Conservation (phyloP, 108 stramenopile genomes). For the Fistulifera solaris region DNA sequence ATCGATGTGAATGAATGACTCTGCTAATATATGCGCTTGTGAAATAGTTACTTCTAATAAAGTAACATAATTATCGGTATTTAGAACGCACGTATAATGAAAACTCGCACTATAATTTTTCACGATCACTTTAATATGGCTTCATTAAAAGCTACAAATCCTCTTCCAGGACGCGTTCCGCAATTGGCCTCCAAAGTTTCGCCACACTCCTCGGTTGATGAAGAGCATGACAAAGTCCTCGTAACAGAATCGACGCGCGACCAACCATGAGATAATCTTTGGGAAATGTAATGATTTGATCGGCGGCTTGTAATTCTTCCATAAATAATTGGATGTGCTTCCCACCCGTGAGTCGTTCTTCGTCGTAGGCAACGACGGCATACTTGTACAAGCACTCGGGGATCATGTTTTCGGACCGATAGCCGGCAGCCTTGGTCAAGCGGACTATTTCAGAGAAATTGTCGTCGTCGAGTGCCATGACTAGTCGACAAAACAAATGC, state of each 20-base stretch:
- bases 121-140: too few relatives aligned
- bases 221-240: conserved; percentile 68
- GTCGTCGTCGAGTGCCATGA: conserved; percentile 67
- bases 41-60: too few relatives aligned
- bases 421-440: conserved; percentile 56
- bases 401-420: conserved; percentile 53
- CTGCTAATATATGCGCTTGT: too few relatives aligned
- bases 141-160: conserved; percentile 20
- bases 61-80: too few relatives aligned
- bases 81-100: too few relatives aligned
- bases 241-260: conserved; percentile 51
- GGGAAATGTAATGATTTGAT: conserved; percentile 58
- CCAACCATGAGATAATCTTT: conserved; percentile 63
- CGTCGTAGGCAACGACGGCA: conserved; percentile 63
- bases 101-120: too few relatives aligned
- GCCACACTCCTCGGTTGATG: conserved; percentile 60
- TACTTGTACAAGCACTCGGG: conserved; percentile 57
- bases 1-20: too few relatives aligned
- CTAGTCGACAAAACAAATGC: conserved; percentile 51
- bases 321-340: conserved; percentile 76
- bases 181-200: conserved; percentile 66
- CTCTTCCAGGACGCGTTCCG: conserved; percentile 46
- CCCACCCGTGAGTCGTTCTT: conserved; percentile 60
- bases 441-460: conserved; percentile 37
- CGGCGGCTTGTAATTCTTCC: conserved; percentile 58